These are phyloP conservation scores for Huntiella bhutanensis DNA, from an alignment of 2,329 filamentous ascomycete species.

Conservation along the genomic window DNA sequence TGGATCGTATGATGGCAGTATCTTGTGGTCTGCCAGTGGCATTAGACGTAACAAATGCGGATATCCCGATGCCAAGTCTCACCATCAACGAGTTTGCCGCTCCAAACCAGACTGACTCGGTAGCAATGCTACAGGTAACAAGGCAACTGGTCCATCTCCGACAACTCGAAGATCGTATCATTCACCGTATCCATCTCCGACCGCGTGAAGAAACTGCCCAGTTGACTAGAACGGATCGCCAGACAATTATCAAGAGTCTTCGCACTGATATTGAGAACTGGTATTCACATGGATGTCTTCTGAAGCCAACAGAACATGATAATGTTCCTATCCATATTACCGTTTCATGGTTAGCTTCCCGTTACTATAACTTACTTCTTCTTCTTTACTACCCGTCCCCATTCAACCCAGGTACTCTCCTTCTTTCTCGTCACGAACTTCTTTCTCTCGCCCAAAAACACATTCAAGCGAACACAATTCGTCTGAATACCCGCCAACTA, in stretches of 20 bases:
- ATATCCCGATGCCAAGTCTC: slow-evolving; percentile 24
- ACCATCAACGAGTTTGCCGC: slow-evolving; percentile 27
- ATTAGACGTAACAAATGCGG: slow-evolving; percentile 21
- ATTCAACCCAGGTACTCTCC: slow-evolving; percentile 20
- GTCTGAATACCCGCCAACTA: slow-evolving; percentile 20
- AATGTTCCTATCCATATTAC: slow-evolving; percentile 27
- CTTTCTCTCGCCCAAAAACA: slow-evolving; percentile 23
- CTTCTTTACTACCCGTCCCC: slow-evolving; percentile 25
- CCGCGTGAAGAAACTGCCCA: slow-evolving; percentile 16
- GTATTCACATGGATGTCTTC: slow-evolving; percentile 27
- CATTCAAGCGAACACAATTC: slow-evolving; percentile 20
- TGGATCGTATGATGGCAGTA: slow-evolving; percentile 26
- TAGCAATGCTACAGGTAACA: slow-evolving; percentile 25
- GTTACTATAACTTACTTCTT: slow-evolving; percentile 26
- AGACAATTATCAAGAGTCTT: slow-evolving; percentile 18
- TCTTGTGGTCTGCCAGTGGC: slow-evolving; percentile 23
- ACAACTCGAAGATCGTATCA: slow-evolving; percentile 24
- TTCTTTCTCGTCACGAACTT: slow-evolving; percentile 19
- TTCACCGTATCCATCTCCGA: slow-evolving; percentile 20
- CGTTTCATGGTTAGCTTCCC: slow-evolving; percentile 24
- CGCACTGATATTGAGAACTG: slow-evolving; percentile 27
- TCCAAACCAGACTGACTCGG: slow-evolving; percentile 20
- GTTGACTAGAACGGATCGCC: slow-evolving; percentile 18
- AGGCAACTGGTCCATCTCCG: slow-evolving; percentile 27
- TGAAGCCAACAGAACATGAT: slow-evolving; percentile 24